Evolutionary conservation across 2,329 filamentous ascomycete genomes (phyloP).

Genomic region (Monilinia fructicola): DNA sequence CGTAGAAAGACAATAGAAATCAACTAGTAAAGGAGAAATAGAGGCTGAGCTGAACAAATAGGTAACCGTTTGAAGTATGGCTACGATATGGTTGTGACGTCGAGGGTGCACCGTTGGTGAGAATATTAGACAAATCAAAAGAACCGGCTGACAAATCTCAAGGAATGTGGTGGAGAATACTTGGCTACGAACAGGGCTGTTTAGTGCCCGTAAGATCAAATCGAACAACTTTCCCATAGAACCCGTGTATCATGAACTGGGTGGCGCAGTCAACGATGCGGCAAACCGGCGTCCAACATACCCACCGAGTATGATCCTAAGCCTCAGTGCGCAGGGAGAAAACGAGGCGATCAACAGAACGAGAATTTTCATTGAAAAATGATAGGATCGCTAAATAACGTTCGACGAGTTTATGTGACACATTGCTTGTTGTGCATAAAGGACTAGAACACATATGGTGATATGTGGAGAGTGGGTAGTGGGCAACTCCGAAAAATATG

Average conservation of each 20-base stretch:
- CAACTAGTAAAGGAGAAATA: not conserved
- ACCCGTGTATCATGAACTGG: not conserved
- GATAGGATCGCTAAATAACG: constrained; percentile 19
- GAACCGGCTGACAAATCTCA: not conserved
- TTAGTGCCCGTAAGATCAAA: not conserved
- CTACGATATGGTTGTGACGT: constrained; percentile 12
- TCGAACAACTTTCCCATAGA: not conserved
- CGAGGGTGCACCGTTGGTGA: not conserved
- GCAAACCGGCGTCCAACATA: not conserved
- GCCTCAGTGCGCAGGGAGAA: constrained; percentile 2
- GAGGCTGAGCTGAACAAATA: constrained; percentile 19
- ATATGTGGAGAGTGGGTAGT: constrained; percentile 10
- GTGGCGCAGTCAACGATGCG: constrained; percentile 5
- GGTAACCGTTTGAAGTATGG: constrained; percentile 6
- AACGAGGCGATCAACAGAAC: not conserved
- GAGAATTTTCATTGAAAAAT: not conserved
- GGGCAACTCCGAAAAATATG: constrained; percentile 2
- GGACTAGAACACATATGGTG: constrained; percentile 8
- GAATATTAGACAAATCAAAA: not conserved
- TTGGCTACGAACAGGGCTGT: not conserved
- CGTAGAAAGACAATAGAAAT: constrained; percentile 6
- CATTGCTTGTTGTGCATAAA: constrained; percentile 4
- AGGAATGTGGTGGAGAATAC: not conserved
- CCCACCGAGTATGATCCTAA: constrained; percentile 6
- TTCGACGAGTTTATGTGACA: not conserved